Percentiles rank a stretch among this genome's conserved stretches.
These are phyloP conservation scores for Wickerhamomyces rabaulensis DNA, from an alignment of 805 yeast genomes.

Conservation along the genomic window DNA sequence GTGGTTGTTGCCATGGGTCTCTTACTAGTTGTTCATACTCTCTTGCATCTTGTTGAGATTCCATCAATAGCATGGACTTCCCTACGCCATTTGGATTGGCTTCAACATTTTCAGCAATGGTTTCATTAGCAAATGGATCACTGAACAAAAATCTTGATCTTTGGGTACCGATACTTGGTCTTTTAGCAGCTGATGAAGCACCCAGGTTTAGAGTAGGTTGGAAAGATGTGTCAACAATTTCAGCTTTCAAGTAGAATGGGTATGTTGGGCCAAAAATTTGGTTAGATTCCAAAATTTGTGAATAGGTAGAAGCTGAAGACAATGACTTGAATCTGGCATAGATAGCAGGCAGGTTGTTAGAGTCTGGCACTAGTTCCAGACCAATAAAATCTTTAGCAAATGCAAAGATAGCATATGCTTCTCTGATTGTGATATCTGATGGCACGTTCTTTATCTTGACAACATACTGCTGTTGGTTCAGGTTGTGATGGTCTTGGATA, in stretches of 20 bases:
- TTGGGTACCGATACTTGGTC: conserved; percentile 52
- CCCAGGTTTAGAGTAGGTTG: conserved; percentile 15
- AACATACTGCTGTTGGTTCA: conserved; percentile 13
- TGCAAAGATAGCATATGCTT: conserved; percentile 62
- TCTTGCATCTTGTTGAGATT: conserved; percentile 29
- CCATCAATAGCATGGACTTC: conserved; percentile 37
- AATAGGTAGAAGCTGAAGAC: conserved; percentile 38
- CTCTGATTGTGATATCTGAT: conserved; percentile 56
- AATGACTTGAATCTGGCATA: conserved; percentile 42
- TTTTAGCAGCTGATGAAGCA: conserved; percentile 33
- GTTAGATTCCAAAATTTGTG: conserved; percentile 35
- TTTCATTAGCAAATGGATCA: conserved; percentile 48
- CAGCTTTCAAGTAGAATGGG: conserved; percentile 35
- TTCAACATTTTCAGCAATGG: conserved; percentile 17
- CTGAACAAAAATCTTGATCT: conserved; percentile 67
- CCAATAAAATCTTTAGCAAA: conserved; percentile 58
- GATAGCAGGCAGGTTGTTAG: conserved; percentile 30
- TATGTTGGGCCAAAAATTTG: conserved; percentile 46
- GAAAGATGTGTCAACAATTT: conserved; percentile 30
- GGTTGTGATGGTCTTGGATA: conserved; percentile 1
- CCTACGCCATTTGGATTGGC: conserved; percentile 31
- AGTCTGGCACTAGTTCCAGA: conserved; percentile 40
- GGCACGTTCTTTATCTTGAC: conserved; percentile 56
- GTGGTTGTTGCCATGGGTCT: conserved; percentile 34
- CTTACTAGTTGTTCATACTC: conserved; percentile 38